These are phyloP conservation scores for Yamadazyma atlantica DNA, from an alignment of 1,139 yeast species.

Conservation along the genomic window DNA sequence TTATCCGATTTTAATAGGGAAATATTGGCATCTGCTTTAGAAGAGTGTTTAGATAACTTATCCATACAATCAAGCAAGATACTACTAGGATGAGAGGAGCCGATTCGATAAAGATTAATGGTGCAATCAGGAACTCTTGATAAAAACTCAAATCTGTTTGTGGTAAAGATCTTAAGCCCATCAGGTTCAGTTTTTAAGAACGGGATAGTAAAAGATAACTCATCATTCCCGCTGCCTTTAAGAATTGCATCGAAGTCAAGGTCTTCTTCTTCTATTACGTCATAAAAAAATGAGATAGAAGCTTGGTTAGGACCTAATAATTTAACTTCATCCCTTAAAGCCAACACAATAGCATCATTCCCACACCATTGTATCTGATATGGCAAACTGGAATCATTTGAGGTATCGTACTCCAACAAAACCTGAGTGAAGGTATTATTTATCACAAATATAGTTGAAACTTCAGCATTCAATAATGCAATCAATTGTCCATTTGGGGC, in stretches of 20 bases:
- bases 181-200: constrained; percentile 56
- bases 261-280: constrained; percentile 33
- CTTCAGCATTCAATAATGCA: constrained; percentile 49
- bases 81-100: constrained; percentile 82
- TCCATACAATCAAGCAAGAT: constrained; percentile 82
- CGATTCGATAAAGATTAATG: constrained; percentile 70
- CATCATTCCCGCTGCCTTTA: constrained; percentile 21
- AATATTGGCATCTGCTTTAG: constrained; percentile 79
- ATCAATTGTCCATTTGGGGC: constrained; percentile 66
- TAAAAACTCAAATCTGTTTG: constrained; percentile 59
- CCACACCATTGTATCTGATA: constrained; percentile 77
- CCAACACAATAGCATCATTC: constrained; percentile 70
- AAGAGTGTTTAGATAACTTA: constrained; percentile 65
- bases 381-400: constrained; percentile 35
- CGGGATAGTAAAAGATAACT: constrained; percentile 35
- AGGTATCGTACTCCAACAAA: constrained; percentile 51
- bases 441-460: constrained; percentile 51
- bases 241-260: constrained; percentile 32
- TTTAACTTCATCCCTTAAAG: constrained; percentile 62
- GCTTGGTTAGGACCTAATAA: constrained; percentile 74
- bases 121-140: constrained; percentile 61
- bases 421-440: constrained; percentile 51
- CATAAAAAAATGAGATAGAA: constrained; percentile 48
- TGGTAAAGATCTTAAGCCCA: constrained; percentile 68
- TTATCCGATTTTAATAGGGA: constrained; percentile 55